Conservation (phyloP, 768 basidiomycete genomes). For the Termitomyces sp. region DNA sequence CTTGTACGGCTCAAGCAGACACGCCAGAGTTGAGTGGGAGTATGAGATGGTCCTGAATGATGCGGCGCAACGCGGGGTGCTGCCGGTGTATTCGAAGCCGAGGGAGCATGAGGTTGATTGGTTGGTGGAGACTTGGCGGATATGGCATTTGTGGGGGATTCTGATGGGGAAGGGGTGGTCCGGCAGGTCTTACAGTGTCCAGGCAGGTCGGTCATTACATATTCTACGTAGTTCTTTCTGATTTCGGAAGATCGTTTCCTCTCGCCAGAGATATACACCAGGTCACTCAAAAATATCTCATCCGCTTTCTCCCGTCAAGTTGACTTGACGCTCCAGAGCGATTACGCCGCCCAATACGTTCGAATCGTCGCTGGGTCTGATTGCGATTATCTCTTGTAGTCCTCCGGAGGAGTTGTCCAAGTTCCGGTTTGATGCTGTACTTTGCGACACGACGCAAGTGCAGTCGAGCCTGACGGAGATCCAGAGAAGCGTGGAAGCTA, state of each 20-base stretch:
- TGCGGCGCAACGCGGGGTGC: constrained; percentile 27
- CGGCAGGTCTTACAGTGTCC: constrained; percentile 32
- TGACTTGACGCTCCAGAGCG: too few relatives aligned
- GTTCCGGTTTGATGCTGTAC: constrained; percentile 17
- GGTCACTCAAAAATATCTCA: constrained; percentile 25
- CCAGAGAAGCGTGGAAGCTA: too few relatives aligned
- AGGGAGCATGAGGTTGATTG: constrained; percentile 37
- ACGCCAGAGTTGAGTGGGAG: constrained; percentile 14
- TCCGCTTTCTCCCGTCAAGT: constrained; percentile 30
- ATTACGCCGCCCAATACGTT: constrained; percentile 17
- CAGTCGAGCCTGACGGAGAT: too few relatives aligned
- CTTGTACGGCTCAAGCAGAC: not conserved
- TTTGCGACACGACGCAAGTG: too few relatives aligned
- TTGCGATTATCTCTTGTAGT: constrained; percentile 22
- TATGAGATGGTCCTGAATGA: constrained; percentile 35
- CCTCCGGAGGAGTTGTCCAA: constrained; percentile 11
- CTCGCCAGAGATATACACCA: constrained; percentile 25
- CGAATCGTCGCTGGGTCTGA: constrained; percentile 24
- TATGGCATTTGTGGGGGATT: constrained; percentile 24
- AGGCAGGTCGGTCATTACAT: constrained; percentile 20
- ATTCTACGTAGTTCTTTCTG: too few relatives aligned
- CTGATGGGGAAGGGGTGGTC: constrained; percentile 23
- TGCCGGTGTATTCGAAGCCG: constrained; percentile 44
- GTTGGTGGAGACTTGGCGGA: constrained; percentile 33
- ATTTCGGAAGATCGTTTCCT: constrained; percentile 27